Evolutionary conservation across 371 early-diverging fungal genomes (phyloP), one percentile per base, ranked within the genome.

Genomic region (Apophysomyces variabilis): DNA sequence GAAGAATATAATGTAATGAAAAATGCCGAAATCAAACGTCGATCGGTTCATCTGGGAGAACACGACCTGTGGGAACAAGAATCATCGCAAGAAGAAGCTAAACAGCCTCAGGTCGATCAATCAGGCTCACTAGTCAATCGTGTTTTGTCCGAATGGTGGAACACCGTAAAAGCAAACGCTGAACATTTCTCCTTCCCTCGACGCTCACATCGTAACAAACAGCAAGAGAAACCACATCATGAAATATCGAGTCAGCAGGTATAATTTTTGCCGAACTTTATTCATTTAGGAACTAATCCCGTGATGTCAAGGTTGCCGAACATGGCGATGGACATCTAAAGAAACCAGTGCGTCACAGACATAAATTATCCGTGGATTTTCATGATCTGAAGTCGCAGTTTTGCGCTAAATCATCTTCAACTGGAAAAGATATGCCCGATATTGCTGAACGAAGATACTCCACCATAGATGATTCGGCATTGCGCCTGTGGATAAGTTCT

Each of bases 1-100:
- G 79, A 79, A 41, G 84, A 84, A 56, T 79, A 84, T 41, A 76
- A 74, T 38, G 61, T 70, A 1, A 11, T 72, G 37, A 75, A 75
- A 64, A 58, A 41, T 13, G 59, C 57, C 36, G 71, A 75, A 54
- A 41, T 65, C 4, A 59, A 66, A 16, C 64, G 75, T 26, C 66
- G 67, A 58, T 68, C 58, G 18, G 65, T 59, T 37, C 38, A 57
- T 5, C 1, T 46, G 9, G 61, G 45, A 9, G 46, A 61, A n/a
- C 5, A 12, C 5, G 41, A 1, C 14, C 11, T 14, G 12, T 16
- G 18, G 12, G 16, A 62, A 18, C 32, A 38, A 14, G 45, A 44
- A 4, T 18, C 50, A 8, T 14, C 38, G 63, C 16, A 50, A 18
- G 41, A 41, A 11, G 18, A 45, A 37, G 11, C 1, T 41, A 13